These are phyloP conservation scores for Diplodia corticola DNA, from an alignment of 2,329 filamentous ascomycete genomes.

Conservation along the genomic window DNA sequence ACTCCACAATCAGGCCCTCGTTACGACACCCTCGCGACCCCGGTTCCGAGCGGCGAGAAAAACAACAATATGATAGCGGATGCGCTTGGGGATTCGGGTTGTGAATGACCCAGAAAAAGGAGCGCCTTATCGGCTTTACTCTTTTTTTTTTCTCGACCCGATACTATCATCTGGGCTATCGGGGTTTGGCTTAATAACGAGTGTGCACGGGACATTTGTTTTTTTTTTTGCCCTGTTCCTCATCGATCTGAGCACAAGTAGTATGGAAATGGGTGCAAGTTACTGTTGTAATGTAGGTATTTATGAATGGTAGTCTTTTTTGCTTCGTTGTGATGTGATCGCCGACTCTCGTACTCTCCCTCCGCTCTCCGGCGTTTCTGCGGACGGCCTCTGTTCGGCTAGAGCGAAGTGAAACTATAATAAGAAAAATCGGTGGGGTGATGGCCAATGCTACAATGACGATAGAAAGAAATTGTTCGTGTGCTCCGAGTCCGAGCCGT, in stretches of 20 bases:
- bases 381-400: background rate
- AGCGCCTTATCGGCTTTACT: background rate
- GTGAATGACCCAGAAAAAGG: background rate
- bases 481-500: background rate
- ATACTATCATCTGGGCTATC: background rate
- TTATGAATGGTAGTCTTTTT: background rate
- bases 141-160: constrained; percentile 8
- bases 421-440: background rate
- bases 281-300: background rate
- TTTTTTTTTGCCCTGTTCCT: background rate
- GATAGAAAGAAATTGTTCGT: background rate
- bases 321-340: background rate
- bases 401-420: background rate
- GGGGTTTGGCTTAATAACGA: background rate
- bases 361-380: background rate
- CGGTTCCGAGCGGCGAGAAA: background rate
- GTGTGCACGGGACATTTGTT: no score
- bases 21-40: background rate
- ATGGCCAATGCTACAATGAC: constrained; percentile 1
- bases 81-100: background rate
- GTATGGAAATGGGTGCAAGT: background rate
- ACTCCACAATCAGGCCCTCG: background rate
- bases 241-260: background rate
- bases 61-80: constrained; percentile 11
- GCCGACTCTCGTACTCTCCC: background rate